Conservation (phyloP, 257 asterid species). For the Sherardia arvensis region DNA sequence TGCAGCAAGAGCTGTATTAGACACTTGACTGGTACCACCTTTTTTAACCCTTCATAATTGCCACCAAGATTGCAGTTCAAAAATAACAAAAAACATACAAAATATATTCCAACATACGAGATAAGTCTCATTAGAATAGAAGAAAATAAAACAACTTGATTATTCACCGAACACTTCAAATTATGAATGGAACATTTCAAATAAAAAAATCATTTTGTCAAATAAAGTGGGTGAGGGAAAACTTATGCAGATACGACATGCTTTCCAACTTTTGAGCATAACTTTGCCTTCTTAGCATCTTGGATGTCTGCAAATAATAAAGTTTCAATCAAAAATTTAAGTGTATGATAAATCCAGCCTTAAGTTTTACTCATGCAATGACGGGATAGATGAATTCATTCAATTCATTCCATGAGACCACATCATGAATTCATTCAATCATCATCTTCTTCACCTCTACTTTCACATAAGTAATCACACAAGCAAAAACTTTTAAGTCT, state of each 20-base stretch:
- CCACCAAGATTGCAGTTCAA: constrained; percentile 1
- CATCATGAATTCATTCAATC: neutral
- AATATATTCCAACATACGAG: neutral
- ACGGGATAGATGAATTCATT: neutral
- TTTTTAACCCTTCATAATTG: constrained; percentile 60
- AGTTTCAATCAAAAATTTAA: constrained; percentile 8
- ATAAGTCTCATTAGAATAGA: neutral
- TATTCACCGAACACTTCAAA: too few species aligned
- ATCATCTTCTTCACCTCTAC: neutral
- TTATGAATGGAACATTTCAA: too few species aligned
- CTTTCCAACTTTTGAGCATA: constrained; percentile 73
- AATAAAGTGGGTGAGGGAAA: constrained; percentile 9
- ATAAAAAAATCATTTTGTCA: too few species aligned
- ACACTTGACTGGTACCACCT: constrained; percentile 71
- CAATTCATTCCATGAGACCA: neutral
- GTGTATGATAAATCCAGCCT: constrained; percentile 9
- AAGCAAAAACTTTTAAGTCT: too few species aligned
- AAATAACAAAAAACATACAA: neutral
- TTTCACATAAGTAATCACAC: too few species aligned
- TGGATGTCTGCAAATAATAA: constrained; percentile 54
- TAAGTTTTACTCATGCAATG: neutral
- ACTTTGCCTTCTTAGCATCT: constrained; percentile 72
- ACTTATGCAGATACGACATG: constrained; percentile 95
- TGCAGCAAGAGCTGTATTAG: constrained; percentile 71
- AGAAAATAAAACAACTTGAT: too few species aligned